These are phyloP conservation scores for Puccinia horiana DNA, from an alignment of 1,284 basidiomycete genomes.

Conservation along the genomic window DNA sequence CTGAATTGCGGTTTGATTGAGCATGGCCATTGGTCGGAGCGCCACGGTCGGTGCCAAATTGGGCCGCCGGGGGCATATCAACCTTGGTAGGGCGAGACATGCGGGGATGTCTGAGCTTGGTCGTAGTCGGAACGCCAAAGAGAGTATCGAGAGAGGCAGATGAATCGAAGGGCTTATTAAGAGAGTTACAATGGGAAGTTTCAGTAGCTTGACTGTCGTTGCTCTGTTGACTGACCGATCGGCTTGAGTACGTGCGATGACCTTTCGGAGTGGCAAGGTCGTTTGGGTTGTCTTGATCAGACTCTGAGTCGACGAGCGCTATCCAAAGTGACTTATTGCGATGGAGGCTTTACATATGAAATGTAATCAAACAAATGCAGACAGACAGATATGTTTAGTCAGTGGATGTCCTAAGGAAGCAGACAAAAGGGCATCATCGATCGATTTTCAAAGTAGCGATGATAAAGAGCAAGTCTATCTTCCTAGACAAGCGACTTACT, in stretches of 20 bases:
- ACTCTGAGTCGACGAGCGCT: conserved; percentile 19
- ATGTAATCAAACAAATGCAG: no score
- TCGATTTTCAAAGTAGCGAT: neutral
- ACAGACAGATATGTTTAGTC: neutral
- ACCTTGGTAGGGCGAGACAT: conserved; percentile 46
- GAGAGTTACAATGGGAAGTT: neutral
- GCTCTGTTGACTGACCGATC: conserved; percentile 35
- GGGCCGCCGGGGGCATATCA: conserved; percentile 16
- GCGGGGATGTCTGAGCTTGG: conserved; percentile 11
- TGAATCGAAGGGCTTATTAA: conserved; percentile 22
- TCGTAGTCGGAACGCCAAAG: conserved; percentile 40
- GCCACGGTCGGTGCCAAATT: conserved; percentile 11
- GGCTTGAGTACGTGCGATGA: neutral
- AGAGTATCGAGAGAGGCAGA: conserved; percentile 41
- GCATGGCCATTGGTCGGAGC: conserved; percentile 6
- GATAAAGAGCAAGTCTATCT: neutral
- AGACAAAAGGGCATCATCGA: no score
- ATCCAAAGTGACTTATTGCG: conserved; percentile 18
- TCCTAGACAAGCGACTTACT: neutral
- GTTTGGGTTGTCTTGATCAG: conserved; percentile 8
- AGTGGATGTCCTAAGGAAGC: no score
- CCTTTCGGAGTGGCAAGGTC: conserved; percentile 19
- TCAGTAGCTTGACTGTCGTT: conserved; percentile 6
- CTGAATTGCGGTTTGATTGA: conserved; percentile 21
- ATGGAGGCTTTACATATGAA: neutral